Evolutionary conservation across 108 stramenopile genomes (phyloP), one percentile per base, ranked within the genome.

Genomic region (Nitzschia putrida): DNA sequence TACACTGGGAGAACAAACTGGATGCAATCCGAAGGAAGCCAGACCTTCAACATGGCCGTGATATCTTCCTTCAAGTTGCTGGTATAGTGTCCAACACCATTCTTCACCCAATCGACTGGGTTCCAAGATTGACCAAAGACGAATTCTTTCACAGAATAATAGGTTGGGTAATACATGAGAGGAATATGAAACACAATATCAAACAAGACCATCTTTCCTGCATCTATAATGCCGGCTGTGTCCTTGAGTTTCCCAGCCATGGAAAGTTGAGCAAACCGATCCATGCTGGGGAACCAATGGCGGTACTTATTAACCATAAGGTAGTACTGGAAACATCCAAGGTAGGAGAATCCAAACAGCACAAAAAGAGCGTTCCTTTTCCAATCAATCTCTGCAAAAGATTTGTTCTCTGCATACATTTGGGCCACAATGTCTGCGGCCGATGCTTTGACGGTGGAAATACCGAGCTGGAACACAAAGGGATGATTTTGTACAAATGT

Each of bases 21-120:
- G 53, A 96, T 80, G 72, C 93, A 93, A 66, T 96, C 95, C 47
- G 80, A 83, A 11, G 95, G 95, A 60, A 88, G 90, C 95, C 95
- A 96, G 9, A 96, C 57, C 73, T 83, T 78, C 53, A 92, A 77
- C 91, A 94, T 93, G 54, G 91, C 93, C 13, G 78, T 69, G 49
- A 85, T 72, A 80, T 96, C 95, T 25, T 94, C 91, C 49, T 91
- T 86, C 8, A 70, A 60, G 63, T 96, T 96, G 12, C 72, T 76
- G 60, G 72, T 56, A 72, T 94, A 96, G 63, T 94, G 91, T 0
- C 68, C 64, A 8, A 83, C 73, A 22, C 95, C 95, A 73, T 93
- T 87, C 60, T 78, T 77, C 12, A 86, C 83, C 92, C 95, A 93
- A 72, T 92, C 92, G 14, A 85, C 25, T 12, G 90, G 90, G 80